Conservation (phyloP, 1,284 basidiomycete species). For the Cerioporus squamosus region DNA sequence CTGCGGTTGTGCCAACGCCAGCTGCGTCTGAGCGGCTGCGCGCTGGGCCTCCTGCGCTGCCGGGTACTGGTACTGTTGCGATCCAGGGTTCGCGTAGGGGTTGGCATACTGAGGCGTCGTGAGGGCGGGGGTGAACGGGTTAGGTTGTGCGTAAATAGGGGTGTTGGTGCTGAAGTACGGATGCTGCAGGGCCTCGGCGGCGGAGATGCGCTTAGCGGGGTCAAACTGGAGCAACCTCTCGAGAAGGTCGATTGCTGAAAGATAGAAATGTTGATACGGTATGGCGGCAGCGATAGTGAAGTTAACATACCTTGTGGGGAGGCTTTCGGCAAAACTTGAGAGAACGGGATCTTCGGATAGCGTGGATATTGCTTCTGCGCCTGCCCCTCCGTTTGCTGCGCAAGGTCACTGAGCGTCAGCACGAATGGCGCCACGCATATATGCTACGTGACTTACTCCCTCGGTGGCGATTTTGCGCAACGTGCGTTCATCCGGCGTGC, state of each 20-base stretch:
- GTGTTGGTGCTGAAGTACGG: constrained; percentile 84
- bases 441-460: constrained; percentile 64
- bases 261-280: constrained; percentile 12
- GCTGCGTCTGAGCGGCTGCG: constrained; percentile 37
- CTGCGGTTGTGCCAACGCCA: constrained; percentile 38
- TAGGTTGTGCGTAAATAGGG: constrained; percentile 47
- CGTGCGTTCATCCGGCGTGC: constrained; percentile 91
- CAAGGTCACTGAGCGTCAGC: background rate
- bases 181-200: constrained; percentile 90
- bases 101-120: constrained; percentile 71
- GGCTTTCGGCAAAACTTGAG: constrained; percentile 91
- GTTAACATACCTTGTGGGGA: constrained; percentile 74
- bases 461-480: constrained; percentile 91
- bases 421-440: background rate
- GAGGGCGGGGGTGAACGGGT: constrained; percentile 59
- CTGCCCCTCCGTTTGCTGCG: constrained; percentile 84
- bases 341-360: constrained; percentile 90
- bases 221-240: constrained; percentile 98
- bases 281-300: background rate
- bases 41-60: constrained; percentile 49
- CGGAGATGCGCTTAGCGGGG: constrained; percentile 90
- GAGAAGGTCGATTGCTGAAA: constrained; percentile 87
- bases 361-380: constrained; percentile 83
- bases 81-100: constrained; percentile 62
- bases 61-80: constrained; percentile 39